Evolutionary conservation across 805 yeast genomes (phyloP), one percentile per base, ranked within the genome.

Genomic region (Kodamaea kakaduensis): DNA sequence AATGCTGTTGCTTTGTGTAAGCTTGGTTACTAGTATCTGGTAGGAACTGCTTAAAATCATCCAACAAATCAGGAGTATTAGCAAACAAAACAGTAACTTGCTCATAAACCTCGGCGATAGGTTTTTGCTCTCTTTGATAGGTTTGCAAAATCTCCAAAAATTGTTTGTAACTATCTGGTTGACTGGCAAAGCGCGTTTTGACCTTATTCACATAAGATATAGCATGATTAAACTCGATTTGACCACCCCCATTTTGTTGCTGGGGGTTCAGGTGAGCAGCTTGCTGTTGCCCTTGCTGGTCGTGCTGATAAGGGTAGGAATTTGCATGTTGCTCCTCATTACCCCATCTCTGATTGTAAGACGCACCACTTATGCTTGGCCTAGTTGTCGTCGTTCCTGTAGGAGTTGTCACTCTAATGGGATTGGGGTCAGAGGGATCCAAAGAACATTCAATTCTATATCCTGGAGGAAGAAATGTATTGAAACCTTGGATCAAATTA

Each of bases 381-480:
- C 83, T 69, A 9, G 81, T 77, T 8, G 55, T 48, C 3, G 89
- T 79, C 12, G 93, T 81, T 2, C 97, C 97, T 64, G 84, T 75
- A 2, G 99, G 98, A 1, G 98, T 93, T 2, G 96, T 87, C 10
- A 93, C 97, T 40, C 88, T 75, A 43, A 93, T 88, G 14, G 96
- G 94, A 47, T 84, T 81, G 10, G 95, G 94, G 54, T 90, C 97
- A 25, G 83, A 68, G 6, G 96, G 93, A 55, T 87, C 93, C 37
- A 71, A 56, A 0, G 96, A 84, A 61, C 97, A 93, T 58, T 86
- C 95, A 46, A 93, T 89, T 45, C 84, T 71, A 62, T 88, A 93
- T 3, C 98, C 99, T 15, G 95, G 96, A 1, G 99, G 99, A 47
- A 93, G 70, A 56, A 93, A 93, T 1, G 99, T 90, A 64, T 93